These are phyloP conservation scores for Poteriospumella lacustris DNA, from an alignment of 108 stramenopile species.

Conservation along the genomic window DNA sequence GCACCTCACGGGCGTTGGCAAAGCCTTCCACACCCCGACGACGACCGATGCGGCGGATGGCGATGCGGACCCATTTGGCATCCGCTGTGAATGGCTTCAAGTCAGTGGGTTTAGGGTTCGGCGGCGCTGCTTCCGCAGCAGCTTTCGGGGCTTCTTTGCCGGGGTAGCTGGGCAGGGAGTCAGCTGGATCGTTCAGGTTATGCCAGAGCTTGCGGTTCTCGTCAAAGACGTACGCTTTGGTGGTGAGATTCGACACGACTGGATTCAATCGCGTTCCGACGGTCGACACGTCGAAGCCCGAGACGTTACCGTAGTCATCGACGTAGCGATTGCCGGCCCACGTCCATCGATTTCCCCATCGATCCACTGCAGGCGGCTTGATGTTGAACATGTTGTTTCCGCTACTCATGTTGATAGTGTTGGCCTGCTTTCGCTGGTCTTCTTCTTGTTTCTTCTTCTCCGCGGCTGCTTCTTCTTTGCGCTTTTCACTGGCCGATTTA, in stretches of 20 bases:
- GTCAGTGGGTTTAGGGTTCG: too few species aligned
- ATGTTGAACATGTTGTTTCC: background rate
- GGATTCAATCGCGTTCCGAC: background rate
- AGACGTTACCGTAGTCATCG: background rate
- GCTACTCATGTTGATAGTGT: background rate
- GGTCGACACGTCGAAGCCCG: background rate
- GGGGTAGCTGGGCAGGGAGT: background rate
- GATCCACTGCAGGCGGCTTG: background rate
- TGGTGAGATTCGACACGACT: background rate
- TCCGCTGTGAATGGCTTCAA: background rate
- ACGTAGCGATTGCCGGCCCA: background rate
- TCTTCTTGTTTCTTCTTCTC: background rate
- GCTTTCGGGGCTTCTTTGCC: too few species aligned
- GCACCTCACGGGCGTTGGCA: constrained; percentile 46
- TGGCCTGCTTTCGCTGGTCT: too few species aligned
- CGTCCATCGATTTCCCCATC: constrained; percentile 3
- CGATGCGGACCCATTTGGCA: background rate
- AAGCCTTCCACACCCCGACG: constrained; percentile 34
- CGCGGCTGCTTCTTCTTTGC: too few species aligned
- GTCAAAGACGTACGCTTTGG: background rate
- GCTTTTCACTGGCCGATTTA: background rate
- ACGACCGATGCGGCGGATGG: constrained; percentile 36
- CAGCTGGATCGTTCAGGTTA: background rate
- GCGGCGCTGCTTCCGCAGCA: too few species aligned
- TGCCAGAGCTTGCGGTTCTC: background rate